phyloP scores from a whole-genome alignment of 2,329 filamentous ascomycete genomes.

The Pseudocercospora fijiensis region DNA sequence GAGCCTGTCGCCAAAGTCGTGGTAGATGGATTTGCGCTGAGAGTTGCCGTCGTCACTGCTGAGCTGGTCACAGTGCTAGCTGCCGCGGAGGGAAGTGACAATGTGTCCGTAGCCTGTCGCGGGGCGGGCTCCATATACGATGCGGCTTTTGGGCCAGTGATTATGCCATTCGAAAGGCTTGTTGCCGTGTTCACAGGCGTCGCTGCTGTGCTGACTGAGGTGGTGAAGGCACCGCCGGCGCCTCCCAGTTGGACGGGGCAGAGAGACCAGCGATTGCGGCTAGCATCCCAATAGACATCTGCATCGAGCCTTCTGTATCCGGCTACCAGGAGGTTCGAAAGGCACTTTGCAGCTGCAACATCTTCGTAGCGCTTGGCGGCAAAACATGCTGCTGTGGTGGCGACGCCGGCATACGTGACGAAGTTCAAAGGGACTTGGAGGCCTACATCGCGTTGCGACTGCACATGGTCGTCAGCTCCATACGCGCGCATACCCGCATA shows the following conservation, averaged over 20 bases:
- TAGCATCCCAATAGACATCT: conserved; percentile 64
- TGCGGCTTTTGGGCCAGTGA: conserved; percentile 1
- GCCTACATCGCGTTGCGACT: conserved; percentile 64
- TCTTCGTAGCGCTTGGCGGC: conserved; percentile 54
- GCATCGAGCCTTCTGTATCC: conserved; percentile 59
- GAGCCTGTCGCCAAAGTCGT: conserved; percentile 13
- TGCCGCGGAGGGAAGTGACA: conserved; percentile 5
- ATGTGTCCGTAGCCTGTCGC: conserved; percentile 12
- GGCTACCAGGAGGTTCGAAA: conserved; percentile 62
- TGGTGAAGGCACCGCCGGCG: conserved; percentile 11
- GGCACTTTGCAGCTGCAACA: conserved; percentile 53
- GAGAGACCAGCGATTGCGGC: conserved; percentile 56
- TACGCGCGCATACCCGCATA: not conserved
- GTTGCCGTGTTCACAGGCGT: conserved; percentile 12
- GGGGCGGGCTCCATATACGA: not conserved
- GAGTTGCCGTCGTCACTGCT: conserved; percentile 6
- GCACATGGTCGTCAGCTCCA: conserved; percentile 13
- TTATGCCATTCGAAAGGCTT: conserved; percentile 10
- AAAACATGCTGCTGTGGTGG: conserved; percentile 61
- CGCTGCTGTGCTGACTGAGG: conserved; percentile 18
- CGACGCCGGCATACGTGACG: conserved; percentile 58
- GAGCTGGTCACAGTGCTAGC: conserved; percentile 12
- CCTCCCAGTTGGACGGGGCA: conserved; percentile 56
- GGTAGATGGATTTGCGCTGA: conserved; percentile 12
- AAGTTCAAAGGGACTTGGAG: conserved; percentile 62